Percentiles rank a stretch among this genome's conserved stretches.
These are phyloP conservation scores for Phytomonas francai DNA, from an alignment of 208 protist genomes.

Conservation along the genomic window DNA sequence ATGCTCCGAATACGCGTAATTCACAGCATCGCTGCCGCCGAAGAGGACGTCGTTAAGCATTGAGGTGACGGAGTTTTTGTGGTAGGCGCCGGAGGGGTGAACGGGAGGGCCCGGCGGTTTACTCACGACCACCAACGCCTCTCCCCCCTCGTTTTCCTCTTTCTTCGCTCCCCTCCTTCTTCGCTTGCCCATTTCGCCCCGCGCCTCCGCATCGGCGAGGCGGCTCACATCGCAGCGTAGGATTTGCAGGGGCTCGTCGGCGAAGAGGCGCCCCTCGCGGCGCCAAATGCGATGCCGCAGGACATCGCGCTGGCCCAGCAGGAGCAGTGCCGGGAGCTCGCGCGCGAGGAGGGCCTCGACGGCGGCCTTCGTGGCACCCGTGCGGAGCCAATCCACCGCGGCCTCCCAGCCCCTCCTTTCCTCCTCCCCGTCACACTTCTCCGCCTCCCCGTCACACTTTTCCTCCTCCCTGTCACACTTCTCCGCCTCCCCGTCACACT, in stretches of 20 bases:
- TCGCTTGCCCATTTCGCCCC: background rate
- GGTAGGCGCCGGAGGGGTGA: constrained; percentile 87
- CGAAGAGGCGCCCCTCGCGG: constrained; percentile 89
- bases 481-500: background rate
- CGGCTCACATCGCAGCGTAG: constrained; percentile 29
- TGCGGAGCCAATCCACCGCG: constrained; percentile 17
- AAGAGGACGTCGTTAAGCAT: constrained; percentile 85
- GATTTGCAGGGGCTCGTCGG: constrained; percentile 39
- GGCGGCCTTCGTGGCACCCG: constrained; percentile 7
- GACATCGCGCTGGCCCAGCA: constrained; percentile 65
- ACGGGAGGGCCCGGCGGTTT: constrained; percentile 77
- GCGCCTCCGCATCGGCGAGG: background rate
- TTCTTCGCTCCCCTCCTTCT: no score
- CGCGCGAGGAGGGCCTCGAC: constrained; percentile 13
- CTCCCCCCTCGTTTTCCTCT: constrained; percentile 29
- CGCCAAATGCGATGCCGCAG: constrained; percentile 86
- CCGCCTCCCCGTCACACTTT: no score
- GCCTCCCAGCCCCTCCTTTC: constrained; percentile 12
- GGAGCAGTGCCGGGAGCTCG: constrained; percentile 20
- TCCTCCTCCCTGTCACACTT: no score
- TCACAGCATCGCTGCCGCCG: constrained; percentile 17
- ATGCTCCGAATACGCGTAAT: constrained; percentile 15
- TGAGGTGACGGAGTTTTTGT: constrained; percentile 88
- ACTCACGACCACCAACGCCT: constrained; percentile 42
- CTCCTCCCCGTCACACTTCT: background rate